Conservation (phyloP, 1,284 basidiomycete genomes). For the Fistulinella staudtii region DNA sequence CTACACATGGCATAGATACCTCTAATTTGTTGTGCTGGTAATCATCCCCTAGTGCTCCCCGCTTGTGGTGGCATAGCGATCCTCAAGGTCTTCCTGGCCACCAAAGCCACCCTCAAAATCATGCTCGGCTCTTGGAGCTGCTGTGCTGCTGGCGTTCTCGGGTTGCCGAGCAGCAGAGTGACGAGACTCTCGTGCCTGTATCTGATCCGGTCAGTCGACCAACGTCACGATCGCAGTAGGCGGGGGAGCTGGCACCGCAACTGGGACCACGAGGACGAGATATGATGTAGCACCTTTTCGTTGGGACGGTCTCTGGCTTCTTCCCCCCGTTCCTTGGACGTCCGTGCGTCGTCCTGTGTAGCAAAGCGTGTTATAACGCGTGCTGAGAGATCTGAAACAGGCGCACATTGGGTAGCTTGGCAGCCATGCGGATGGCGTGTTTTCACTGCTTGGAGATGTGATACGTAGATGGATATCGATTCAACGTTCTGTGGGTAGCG, state of each 20-base stretch:
- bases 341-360: slow-evolving; percentile 15
- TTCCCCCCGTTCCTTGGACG: slow-evolving; percentile 23
- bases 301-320: slow-evolving; percentile 13
- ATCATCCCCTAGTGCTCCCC: slow-evolving; percentile 47
- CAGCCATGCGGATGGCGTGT: slow-evolving; percentile 2
- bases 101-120: slow-evolving; percentile 48
- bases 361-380: neutral
- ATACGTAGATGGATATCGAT: neutral
- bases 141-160: slow-evolving; percentile 2
- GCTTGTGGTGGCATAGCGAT: slow-evolving; percentile 46
- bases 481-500: neutral
- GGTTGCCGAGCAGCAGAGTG: slow-evolving; percentile 6
- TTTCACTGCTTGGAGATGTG: too few relatives aligned
- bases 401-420: slow-evolving; percentile 11
- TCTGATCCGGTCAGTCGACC: neutral
- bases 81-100: slow-evolving; percentile 48
- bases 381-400: slow-evolving; percentile 3
- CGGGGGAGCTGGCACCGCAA: neutral
- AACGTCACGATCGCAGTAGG: neutral
- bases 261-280: neutral
- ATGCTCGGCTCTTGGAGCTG: slow-evolving; percentile 2
- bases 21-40: neutral
- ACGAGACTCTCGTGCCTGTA: slow-evolving; percentile 11
- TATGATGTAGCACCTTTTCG: slow-evolving; percentile 7
- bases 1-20: too few relatives aligned